Evolutionary conservation across 441 rosid species (phyloP).

Genomic region (Mallotus repandus): DNA sequence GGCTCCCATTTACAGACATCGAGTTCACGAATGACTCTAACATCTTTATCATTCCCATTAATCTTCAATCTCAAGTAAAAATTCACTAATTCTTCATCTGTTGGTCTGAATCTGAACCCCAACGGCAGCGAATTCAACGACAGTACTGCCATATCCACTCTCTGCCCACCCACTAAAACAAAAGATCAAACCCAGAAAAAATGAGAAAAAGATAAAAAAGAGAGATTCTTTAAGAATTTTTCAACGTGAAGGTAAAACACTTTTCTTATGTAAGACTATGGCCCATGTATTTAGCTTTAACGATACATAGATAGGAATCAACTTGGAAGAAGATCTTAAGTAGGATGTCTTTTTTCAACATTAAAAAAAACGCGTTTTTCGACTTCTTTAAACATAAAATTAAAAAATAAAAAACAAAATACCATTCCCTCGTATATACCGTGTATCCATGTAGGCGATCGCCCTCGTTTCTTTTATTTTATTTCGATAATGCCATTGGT

Average conservation of each 20-base stretch:
- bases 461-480: not conserved
- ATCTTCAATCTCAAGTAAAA: conserved; percentile 67
- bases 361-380: not conserved
- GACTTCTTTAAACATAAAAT: too few species aligned
- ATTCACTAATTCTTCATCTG: conserved; percentile 44
- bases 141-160: conserved; percentile 3
- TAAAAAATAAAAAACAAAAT: too few species aligned
- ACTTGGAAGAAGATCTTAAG: not conserved
- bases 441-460: not conserved
- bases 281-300: conserved; percentile 1
- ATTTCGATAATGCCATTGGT: not conserved
- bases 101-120: conserved; percentile 51
- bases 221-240: not conserved
- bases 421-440: conserved; percentile 1
- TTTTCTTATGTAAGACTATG: not conserved
- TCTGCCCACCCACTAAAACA: not conserved
- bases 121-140: conserved; percentile 39
- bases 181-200: not conserved
- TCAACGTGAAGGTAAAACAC: not conserved
- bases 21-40: conserved; percentile 59
- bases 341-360: too few species aligned
- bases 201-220: too few species aligned
- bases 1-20: conserved; percentile 90
- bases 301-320: not conserved
- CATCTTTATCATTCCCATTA: conserved; percentile 51